Evolutionary conservation across 2,329 filamentous ascomycete genomes (phyloP).

Genomic region (Botrytis porri): DNA sequence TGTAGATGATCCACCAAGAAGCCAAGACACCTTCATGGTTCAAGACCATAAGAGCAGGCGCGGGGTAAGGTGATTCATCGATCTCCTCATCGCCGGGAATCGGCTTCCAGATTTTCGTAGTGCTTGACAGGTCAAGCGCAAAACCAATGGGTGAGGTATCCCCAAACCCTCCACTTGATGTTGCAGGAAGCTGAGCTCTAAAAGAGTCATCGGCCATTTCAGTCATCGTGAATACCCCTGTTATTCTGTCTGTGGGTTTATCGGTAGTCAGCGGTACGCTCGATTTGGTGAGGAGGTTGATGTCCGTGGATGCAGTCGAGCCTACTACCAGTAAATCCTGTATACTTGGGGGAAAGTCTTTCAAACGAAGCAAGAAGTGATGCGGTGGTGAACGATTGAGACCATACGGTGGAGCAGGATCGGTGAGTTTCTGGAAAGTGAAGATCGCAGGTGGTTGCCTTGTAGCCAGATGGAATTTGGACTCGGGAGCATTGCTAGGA

Average conservation of each 20-base stretch:
- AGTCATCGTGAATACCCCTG: conserved; percentile 70
- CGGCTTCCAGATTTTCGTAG: conserved; percentile 73
- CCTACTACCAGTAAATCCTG: conserved; percentile 79
- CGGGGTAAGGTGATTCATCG: conserved; percentile 71
- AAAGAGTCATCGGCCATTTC: conserved; percentile 70
- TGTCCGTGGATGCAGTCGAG: conserved; percentile 75
- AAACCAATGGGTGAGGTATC: conserved; percentile 80
- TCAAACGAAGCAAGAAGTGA: conserved; percentile 73
- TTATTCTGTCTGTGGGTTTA: conserved; percentile 56
- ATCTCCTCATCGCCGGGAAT: conserved; percentile 71
- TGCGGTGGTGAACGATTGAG: conserved; percentile 65
- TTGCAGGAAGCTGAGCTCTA: conserved; percentile 73
- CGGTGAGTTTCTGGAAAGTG: conserved; percentile 69
- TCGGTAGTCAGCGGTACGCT: conserved; percentile 63
- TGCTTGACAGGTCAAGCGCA: conserved; percentile 78
- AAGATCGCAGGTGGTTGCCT: conserved; percentile 60
- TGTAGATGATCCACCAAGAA: conserved; percentile 90
- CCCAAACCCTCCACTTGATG: conserved; percentile 50
- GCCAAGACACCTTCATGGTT: conserved; percentile 85
- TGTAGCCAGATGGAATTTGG: conserved; percentile 76
- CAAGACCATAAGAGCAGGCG: conserved; percentile 80
- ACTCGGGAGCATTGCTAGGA: conserved; percentile 52
- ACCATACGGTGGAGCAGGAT: conserved; percentile 72
- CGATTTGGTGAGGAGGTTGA: conserved; percentile 75
- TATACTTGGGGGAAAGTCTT: conserved; percentile 75